These are phyloP conservation scores for Arthromyces matolae DNA, from an alignment of 768 basidiomycete genomes.

Conservation along the genomic window DNA sequence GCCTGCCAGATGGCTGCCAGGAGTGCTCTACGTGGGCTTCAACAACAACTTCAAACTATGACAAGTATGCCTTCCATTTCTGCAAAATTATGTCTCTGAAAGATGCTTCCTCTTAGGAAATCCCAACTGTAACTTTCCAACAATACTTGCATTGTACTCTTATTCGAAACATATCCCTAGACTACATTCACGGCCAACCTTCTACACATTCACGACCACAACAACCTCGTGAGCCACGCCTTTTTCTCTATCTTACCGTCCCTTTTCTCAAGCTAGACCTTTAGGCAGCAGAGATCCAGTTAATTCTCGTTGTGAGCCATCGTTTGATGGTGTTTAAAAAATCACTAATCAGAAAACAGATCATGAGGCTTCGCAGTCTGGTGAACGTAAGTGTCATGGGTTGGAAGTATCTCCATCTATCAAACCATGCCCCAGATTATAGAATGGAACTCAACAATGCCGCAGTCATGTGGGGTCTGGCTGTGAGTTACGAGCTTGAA, in stretches of 20 bases:
- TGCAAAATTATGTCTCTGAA: neutral
- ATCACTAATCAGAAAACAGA: neutral
- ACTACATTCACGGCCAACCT: too few relatives aligned
- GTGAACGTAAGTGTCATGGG: neutral
- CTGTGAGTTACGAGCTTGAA: neutral
- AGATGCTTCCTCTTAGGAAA: neutral
- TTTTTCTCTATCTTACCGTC: neutral
- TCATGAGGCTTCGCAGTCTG: neutral
- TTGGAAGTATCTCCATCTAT: neutral
- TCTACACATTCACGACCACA: too few relatives aligned
- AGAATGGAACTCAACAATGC: constrained; percentile 10
- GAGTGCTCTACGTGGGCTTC: neutral
- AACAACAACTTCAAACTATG: neutral
- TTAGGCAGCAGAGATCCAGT: neutral
- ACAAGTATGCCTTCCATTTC: too few relatives aligned
- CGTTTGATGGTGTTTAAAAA: neutral
- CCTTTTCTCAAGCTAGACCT: neutral
- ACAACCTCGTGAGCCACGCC: too few relatives aligned
- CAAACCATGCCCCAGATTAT: constrained; percentile 1
- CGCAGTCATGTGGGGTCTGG: neutral
- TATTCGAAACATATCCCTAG: too few relatives aligned
- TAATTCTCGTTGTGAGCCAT: neutral
- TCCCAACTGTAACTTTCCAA: neutral
- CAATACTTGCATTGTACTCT: too few relatives aligned
- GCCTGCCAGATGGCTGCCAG: constrained; percentile 1